Conservation (phyloP, 1,139 yeast species). For the Casaregolazyma lundiana region DNA sequence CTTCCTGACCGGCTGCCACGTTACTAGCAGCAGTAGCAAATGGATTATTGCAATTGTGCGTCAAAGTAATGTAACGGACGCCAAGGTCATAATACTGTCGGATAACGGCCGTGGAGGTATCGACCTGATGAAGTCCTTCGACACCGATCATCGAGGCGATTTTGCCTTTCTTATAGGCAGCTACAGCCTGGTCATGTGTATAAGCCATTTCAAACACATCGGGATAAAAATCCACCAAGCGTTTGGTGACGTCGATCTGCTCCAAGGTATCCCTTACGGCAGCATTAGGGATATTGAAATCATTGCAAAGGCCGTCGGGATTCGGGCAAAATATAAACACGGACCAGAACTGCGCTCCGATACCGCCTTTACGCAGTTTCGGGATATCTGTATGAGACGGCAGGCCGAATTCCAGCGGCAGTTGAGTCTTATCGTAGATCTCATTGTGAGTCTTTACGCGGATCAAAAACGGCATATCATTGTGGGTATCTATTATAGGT, state of each 20-base stretch:
- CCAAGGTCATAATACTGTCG: slow-evolving; percentile 47
- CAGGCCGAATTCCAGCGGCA: slow-evolving; percentile 15
- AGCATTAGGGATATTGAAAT: slow-evolving; percentile 16
- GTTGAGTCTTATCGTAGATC: slow-evolving; percentile 12
- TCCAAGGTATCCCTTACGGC: slow-evolving; percentile 50
- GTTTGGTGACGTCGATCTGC: slow-evolving; percentile 47
- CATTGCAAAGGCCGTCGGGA: slow-evolving; percentile 13
- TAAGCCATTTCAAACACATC: slow-evolving; percentile 38
- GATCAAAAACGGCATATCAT: slow-evolving; percentile 19
- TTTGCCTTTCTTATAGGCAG: slow-evolving; percentile 32
- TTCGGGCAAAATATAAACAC: slow-evolving; percentile 18
- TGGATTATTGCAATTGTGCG: slow-evolving; percentile 54
- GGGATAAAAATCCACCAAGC: slow-evolving; percentile 41
- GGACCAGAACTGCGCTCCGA: slow-evolving; percentile 21
- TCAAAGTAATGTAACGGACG: slow-evolving; percentile 48
- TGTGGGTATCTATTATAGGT: slow-evolving; percentile 20
- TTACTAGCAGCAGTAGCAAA: slow-evolving; percentile 52
- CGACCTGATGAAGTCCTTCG: slow-evolving; percentile 52
- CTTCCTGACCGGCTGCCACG: slow-evolving; percentile 42
- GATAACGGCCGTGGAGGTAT: slow-evolving; percentile 45
- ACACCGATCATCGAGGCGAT: slow-evolving; percentile 48
- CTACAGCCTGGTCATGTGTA: slow-evolving; percentile 39
- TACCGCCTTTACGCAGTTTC: slow-evolving; percentile 16
- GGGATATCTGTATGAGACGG: slow-evolving; percentile 19
- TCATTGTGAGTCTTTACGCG: slow-evolving; percentile 17